phyloP scores from a whole-genome alignment of 192 early-diverging fungal species.

The Backusella morwellensis region DNA sequence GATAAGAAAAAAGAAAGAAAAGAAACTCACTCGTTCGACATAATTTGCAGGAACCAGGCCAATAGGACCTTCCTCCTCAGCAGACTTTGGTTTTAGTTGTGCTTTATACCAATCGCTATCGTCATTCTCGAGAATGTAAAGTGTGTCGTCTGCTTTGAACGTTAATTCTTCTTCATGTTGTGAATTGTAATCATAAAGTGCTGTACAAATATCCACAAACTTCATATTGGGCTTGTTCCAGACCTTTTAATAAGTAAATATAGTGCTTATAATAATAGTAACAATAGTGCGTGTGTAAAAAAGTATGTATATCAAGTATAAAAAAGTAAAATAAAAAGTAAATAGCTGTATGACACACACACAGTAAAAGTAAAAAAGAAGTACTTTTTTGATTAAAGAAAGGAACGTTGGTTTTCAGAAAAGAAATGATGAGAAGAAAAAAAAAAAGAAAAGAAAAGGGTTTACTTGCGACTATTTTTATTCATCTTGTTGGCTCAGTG shows the following conservation, averaged over 20 bases:
- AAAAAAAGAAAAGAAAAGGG: not conserved
- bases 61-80: conserved; percentile 46
- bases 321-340: not conserved
- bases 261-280: not conserved
- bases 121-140: conserved; percentile 83
- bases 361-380: not conserved
- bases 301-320: not conserved
- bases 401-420: conserved; percentile 4
- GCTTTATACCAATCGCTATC: conserved; percentile 95
- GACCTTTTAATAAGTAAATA: not conserved
- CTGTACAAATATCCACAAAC: conserved; percentile 59
- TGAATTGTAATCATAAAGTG: conserved; percentile 91
- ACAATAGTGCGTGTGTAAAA: not conserved
- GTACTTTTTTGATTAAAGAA: not conserved
- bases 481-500: not conserved
- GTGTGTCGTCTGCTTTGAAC: conserved; percentile 82
- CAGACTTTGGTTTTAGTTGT: conserved; percentile 58
- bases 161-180: conserved; percentile 82
- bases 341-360: not conserved
- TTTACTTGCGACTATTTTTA: not conserved
- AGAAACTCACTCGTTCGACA: conserved; percentile 55
- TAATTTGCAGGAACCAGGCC: conserved; percentile 93
- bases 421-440: not conserved
- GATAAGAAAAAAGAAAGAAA: not conserved
- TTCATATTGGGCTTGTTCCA: conserved; percentile 31